phyloP scores from a whole-genome alignment of 1,139 yeast species.

The Geotrichum carabidarum region DNA sequence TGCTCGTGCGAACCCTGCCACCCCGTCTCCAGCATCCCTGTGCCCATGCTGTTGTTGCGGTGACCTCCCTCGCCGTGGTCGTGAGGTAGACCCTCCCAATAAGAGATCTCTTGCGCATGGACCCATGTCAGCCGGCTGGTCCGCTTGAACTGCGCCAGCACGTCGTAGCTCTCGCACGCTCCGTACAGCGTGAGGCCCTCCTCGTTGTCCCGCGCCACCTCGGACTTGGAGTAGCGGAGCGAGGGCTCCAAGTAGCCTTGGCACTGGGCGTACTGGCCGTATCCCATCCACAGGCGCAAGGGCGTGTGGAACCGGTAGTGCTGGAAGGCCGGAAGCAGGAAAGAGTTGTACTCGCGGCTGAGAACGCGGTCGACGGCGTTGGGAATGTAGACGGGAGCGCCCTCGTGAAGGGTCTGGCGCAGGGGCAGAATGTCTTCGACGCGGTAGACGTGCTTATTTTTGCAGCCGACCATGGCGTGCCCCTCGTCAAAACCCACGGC shows the following conservation, averaged over 20 bases:
- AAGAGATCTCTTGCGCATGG: conserved; percentile 14
- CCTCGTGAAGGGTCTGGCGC: conserved; percentile 53
- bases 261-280: too few relatives aligned
- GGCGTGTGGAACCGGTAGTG: conserved; percentile 23
- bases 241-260: too few relatives aligned
- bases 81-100: too few relatives aligned
- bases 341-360: conserved; percentile 32
- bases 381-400: conserved; percentile 53
- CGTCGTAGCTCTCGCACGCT: conserved; percentile 28
- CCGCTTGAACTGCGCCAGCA: conserved; percentile 25
- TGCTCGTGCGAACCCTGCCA: too few relatives aligned
- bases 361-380: conserved; percentile 44
- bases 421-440: conserved; percentile 49
- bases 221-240: too few relatives aligned
- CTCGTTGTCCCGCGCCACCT: too few relatives aligned
- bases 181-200: conserved; percentile 29
- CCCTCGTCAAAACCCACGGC: too few relatives aligned
- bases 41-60: neutral
- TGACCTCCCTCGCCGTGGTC: neutral
- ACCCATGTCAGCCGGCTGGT: conserved; percentile 25
- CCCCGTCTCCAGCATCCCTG: too few relatives aligned
- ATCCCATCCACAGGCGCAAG: conserved; percentile 27
- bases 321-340: conserved; percentile 19
- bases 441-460: conserved; percentile 49
- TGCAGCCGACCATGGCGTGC: conserved; percentile 40